Conservation (phyloP, 1,139 yeast genomes). For the Pichia kudriavzevii region DNA sequence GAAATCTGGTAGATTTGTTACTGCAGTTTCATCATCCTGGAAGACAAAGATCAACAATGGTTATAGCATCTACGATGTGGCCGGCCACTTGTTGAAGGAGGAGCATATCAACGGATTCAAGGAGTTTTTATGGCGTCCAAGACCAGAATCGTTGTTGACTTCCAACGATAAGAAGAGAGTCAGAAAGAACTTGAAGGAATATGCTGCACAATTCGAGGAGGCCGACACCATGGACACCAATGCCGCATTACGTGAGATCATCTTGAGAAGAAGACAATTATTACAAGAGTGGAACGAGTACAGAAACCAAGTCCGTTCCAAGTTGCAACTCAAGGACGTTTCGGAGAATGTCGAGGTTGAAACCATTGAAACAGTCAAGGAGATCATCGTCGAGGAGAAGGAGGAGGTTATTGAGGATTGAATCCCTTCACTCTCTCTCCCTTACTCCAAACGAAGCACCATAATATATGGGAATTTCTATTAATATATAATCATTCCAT, state of each 20-base stretch:
- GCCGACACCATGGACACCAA: constrained; percentile 95
- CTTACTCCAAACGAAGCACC: neutral
- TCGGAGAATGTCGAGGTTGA: constrained; percentile 44
- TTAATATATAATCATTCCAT: too few species aligned
- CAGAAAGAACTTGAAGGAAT: constrained; percentile 81
- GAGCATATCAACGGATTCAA: constrained; percentile 77
- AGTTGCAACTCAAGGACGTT: constrained; percentile 35
- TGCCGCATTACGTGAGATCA: constrained; percentile 84
- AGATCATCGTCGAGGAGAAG: constrained; percentile 62
- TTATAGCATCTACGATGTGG: constrained; percentile 76
- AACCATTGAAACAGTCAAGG: constrained; percentile 59
- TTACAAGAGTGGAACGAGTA: constrained; percentile 83
- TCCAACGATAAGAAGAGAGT: constrained; percentile 83
- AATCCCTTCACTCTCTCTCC: constrained; percentile 19
- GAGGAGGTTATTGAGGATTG: constrained; percentile 62
- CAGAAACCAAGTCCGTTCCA: constrained; percentile 51
- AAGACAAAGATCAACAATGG: constrained; percentile 85
- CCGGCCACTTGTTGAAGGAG: constrained; percentile 70
- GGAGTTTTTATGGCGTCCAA: constrained; percentile 94
- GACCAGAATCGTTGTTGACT: constrained; percentile 74
- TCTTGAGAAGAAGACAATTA: constrained; percentile 74
- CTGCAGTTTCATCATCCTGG: constrained; percentile 86
- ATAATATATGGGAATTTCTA: too few species aligned
- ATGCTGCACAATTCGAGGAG: constrained; percentile 90
- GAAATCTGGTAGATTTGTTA: constrained; percentile 85